Evolutionary conservation across 345 rosid species (phyloP).

Genomic region (Murraya paniculata): DNA sequence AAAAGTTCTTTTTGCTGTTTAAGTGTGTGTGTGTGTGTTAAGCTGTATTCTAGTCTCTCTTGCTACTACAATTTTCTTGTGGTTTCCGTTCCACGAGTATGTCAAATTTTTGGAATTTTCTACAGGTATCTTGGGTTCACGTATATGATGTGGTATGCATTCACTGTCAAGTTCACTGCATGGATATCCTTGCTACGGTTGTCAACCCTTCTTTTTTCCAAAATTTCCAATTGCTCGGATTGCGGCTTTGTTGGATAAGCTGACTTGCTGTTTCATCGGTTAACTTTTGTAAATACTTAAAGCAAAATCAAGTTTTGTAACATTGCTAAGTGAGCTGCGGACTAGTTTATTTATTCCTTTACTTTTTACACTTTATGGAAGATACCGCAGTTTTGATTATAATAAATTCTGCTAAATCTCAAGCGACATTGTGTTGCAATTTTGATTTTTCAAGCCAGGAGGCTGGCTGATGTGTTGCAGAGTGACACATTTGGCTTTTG

Average conservation of each 20-base stretch:
- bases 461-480: background rate
- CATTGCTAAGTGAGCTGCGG: background rate
- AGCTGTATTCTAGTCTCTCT: background rate
- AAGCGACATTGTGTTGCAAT: background rate
- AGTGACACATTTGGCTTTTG: background rate
- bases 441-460: background rate
- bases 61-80: background rate
- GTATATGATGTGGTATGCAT: background rate
- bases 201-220: background rate
- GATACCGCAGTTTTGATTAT: background rate
- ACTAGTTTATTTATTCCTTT: background rate
- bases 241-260: background rate
- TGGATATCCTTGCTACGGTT: background rate
- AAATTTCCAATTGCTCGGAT: background rate
- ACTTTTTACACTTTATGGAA: background rate
- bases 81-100: background rate
- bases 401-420: background rate
- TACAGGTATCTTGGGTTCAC: constrained; percentile 29
- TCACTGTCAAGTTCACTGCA: background rate
- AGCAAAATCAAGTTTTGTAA: background rate
- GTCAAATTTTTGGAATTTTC: background rate
- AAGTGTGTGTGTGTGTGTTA: too few species aligned
- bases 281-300: background rate
- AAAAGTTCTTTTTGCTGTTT: background rate
- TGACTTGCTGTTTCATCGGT: background rate